Conservation (phyloP, 1,284 basidiomycete genomes). For the Pseudozyma hubeiensis region DNA sequence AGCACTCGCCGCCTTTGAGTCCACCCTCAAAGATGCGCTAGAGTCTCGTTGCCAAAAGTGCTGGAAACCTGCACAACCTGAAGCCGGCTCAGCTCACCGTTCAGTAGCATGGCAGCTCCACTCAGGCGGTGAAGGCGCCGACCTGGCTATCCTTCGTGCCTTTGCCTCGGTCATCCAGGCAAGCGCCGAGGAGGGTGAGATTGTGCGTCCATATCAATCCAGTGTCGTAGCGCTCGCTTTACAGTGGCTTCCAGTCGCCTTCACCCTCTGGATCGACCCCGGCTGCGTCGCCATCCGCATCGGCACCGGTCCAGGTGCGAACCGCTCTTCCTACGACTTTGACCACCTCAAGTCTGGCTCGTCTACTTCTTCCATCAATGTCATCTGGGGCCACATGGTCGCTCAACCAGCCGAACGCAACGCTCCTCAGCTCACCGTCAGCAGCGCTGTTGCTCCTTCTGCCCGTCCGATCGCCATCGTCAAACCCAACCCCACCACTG, state of each 20-base stretch:
- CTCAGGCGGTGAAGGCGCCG: slow-evolving; percentile 50
- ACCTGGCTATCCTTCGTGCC: slow-evolving; percentile 38
- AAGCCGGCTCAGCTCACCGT: slow-evolving; percentile 46
- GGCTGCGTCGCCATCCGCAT: slow-evolving; percentile 56
- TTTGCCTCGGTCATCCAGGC: slow-evolving; percentile 33
- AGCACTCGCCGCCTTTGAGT: slow-evolving; percentile 30
- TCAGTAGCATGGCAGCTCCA: slow-evolving; percentile 55
- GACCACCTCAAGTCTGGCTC: slow-evolving; percentile 14
- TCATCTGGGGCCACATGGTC: slow-evolving; percentile 51
- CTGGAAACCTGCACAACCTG: slow-evolving; percentile 37
- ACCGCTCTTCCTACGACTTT: slow-evolving; percentile 20
- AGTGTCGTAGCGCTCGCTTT: slow-evolving; percentile 27
- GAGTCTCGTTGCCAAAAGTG: slow-evolving; percentile 37
- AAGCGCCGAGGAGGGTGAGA: slow-evolving; percentile 29
- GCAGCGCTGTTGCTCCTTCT: slow-evolving; percentile 6
- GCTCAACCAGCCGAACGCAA: slow-evolving; percentile 7
- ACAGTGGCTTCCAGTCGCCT: slow-evolving; percentile 33
- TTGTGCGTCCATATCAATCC: slow-evolving; percentile 14
- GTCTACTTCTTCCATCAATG: slow-evolving; percentile 17
- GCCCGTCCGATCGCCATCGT: slow-evolving; percentile 42
- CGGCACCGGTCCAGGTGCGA: slow-evolving; percentile 50
- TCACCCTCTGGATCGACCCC: slow-evolving; percentile 62
- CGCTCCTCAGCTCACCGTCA: slow-evolving; percentile 33
- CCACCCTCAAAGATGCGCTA: slow-evolving; percentile 48
- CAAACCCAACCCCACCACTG: slow-evolving; percentile 16